Base-by-base conservation (phyloP, 148 eudicot genomes). In the Rhododendron kiyosumense region DNA sequence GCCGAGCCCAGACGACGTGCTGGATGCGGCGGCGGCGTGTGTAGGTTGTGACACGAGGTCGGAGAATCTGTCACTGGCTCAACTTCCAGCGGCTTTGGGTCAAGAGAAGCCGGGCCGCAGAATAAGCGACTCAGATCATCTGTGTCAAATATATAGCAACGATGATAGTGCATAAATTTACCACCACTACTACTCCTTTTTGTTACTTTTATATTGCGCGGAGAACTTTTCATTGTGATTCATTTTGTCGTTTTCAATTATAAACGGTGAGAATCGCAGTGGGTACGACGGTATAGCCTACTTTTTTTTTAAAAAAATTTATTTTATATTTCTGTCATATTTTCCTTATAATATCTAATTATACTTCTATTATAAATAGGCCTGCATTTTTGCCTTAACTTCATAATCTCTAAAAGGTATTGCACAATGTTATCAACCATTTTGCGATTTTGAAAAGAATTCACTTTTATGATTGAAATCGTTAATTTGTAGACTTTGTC, bases 21-120 rank as follows among this genome's bases (percentile, higher is more conserved):
- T 88, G 3, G 92, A 88, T 26, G 86, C 87, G 82, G 89, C n/a
- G n/a, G n/a, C 87, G 59, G 85, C 85, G 15, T 86, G 88, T 43
- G 86, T 7, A 0, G 85, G 86, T 76, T 88, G 91, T 15, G 90
- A 76, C 75, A 83, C 88, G 41, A 85, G 34, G 1, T 81, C 85
- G 20, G 88, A 83, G 12, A 83, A 52, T 69, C 73, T 36, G 28
- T 38, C n/a, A 52, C 85, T 2, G 54, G 24, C 75, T 74, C 67
- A 17, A 51, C 57, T 26, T 67, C 32, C 11, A 38, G 83, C 17
- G 49, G 83, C 71, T 54, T 51, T 1, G 3, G 48, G 7, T 20
- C 84, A 7, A 26, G 46, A 24, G 57, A 81, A 38, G 84, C 34
- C 18, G 79, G 81, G 59, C 86, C 48, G 36, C 78, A 38, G 54